Base-by-base conservation (phyloP, 805 yeast species). In the Sungouiella blattae region DNA sequence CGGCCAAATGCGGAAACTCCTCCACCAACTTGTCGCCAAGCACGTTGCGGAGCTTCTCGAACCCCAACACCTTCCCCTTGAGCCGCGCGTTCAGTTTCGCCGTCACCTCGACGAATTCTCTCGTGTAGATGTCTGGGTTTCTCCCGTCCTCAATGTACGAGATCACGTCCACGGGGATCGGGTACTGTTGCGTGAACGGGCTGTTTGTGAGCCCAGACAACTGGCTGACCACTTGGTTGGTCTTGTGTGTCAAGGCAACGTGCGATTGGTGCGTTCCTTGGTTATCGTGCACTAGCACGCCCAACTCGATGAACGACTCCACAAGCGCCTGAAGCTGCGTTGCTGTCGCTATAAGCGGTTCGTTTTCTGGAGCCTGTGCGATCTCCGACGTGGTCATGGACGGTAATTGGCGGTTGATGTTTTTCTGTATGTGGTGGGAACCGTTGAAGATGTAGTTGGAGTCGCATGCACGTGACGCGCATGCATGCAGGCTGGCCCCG, bases 31-130 rank as follows among this genome's bases (percentile, higher is more conserved):
- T 81, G 13, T 70, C 77, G 0, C 87, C 87, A 41, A 93, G 60
- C 0, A 75, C 70, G 41, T 80, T 78, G 48, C 85, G 67, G 44
- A 89, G 71, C 37, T 75, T 71, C 32, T 54, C 62, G 62, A 84
- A 71, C 1, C 88, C 96, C 28, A 64, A 52, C 75, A 86, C 78
- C 57, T 87, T 87, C 4, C 96, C 98, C 52, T 87, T 76, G 36
- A 93, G 69, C 46, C 82, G 78, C 52, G 94, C 96, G 53, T 93
- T 93, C 29, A 88, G 80, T 49, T 87, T 81, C 26, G 88, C 80
- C n/a, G 93, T 83, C 23, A 91, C 86, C 56, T 93, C 98, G 11
- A 91, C 87, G 62, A 93, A 93, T 62, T 93, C 98, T 56, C 98
- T 75, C 1, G 98, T 88, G 60, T 93, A 93, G 26, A 93, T 88